These are phyloP conservation scores for Ambrosiella xylebori DNA, from an alignment of 2,329 filamentous ascomycete species.

Conservation along the genomic window DNA sequence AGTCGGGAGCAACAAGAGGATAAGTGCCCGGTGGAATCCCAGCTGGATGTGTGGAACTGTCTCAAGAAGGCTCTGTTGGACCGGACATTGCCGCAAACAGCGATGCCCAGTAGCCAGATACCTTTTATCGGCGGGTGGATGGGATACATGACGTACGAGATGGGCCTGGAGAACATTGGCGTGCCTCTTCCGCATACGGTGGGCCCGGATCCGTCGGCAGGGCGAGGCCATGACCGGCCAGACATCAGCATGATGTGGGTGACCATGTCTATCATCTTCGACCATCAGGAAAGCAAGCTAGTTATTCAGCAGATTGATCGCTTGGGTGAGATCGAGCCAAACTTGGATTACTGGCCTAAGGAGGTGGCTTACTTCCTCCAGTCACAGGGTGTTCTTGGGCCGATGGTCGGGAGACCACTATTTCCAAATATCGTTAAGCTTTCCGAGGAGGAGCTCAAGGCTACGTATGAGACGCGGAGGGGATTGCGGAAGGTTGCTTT, in stretches of 20 bases:
- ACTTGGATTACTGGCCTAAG: constrained; percentile 13
- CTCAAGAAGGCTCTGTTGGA: neutral
- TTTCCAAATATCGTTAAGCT: too few relatives aligned
- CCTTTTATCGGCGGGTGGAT: constrained; percentile 71
- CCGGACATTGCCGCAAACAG: neutral
- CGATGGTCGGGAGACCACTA: too few relatives aligned
- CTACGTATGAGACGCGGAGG: too few relatives aligned
- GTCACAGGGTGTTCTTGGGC: neutral
- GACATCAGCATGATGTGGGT: constrained; percentile 66
- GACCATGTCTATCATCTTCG: constrained; percentile 58
- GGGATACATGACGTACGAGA: constrained; percentile 72
- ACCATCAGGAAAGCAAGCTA: constrained; percentile 44
- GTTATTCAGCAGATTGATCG: constrained; percentile 48
- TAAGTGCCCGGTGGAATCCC: too few relatives aligned
- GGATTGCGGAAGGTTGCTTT: too few relatives aligned
- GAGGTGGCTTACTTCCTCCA: constrained; percentile 1
- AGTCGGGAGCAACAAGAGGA: too few relatives aligned
- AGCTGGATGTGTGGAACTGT: neutral
- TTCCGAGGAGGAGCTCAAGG: too few relatives aligned
- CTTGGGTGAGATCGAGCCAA: constrained; percentile 21
- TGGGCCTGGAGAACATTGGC: constrained; percentile 47
- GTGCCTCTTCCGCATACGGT: constrained; percentile 21
- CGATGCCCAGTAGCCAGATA: neutral
- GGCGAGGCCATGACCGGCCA: constrained; percentile 30
- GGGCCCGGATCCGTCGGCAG: neutral